Percentiles rank a stretch among this genome's conserved stretches.
phyloP scores from a whole-genome alignment of 257 asterid genomes.

The Craterostigma plantagineum region DNA sequence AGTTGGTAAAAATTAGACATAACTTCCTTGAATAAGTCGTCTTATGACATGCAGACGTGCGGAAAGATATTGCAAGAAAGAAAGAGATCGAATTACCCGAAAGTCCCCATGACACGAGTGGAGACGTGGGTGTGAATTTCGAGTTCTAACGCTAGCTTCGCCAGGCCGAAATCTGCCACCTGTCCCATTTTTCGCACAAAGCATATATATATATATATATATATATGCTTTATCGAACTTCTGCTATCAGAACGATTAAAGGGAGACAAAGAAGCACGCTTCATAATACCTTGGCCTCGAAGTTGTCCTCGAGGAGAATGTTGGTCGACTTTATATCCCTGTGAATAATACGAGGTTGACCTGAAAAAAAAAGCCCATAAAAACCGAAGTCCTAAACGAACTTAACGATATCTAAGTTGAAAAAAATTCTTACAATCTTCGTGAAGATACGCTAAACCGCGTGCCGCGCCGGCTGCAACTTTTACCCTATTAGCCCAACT shows the following conservation, averaged over 20 bases:
- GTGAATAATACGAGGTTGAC: conserved; percentile 84
- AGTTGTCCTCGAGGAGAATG: conserved; percentile 70
- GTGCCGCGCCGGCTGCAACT: conserved; percentile 88
- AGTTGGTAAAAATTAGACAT: background rate
- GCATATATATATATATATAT: too few relatives aligned
- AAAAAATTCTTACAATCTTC: conserved; percentile 30
- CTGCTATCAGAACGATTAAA: background rate
- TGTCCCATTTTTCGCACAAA: conserved; percentile 13
- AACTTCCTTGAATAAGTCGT: background rate
- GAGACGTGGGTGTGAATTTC: conserved; percentile 59
- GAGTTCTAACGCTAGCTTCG: conserved; percentile 65
- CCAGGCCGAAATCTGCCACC: conserved; percentile 94
- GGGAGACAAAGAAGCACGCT: background rate
- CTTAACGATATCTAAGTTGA: background rate
- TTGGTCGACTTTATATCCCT: conserved; percentile 80
- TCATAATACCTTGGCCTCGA: conserved; percentile 55
- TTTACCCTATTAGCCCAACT: conserved; percentile 75
- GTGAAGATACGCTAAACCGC: conserved; percentile 73
- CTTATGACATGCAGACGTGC: background rate
- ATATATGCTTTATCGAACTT: background rate
- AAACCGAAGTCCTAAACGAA: background rate
- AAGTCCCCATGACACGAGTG: conserved; percentile 91
- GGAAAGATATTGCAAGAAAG: background rate
- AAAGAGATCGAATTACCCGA: conserved; percentile 22
- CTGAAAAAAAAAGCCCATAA: conserved; percentile 25